Base-by-base conservation (phyloP, 306 rosid genomes). In the Prunus mira region DNA sequence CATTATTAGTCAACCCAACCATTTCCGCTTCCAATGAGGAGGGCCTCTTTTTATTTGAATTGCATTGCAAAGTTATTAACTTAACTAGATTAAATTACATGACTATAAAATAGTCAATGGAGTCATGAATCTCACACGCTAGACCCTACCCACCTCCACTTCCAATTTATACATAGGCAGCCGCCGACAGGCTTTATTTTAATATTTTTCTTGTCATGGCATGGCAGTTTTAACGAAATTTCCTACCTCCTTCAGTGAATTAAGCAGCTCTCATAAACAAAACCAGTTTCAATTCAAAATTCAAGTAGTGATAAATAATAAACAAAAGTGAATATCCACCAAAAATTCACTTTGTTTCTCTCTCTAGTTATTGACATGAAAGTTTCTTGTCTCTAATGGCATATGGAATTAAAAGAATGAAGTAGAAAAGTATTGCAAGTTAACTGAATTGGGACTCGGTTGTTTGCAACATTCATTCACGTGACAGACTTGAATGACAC, bases 381-480 rank as follows among this genome's bases (percentile, higher is more conserved):
- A 12, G 47, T 25, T 18, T 4, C 25, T 54, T 34, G 64, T 49
- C 14, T 49, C 6, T 3, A 3, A 9, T 14, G 54, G 18, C 8
- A 4, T 9, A 54, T 12, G 20, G 12, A 20, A 55, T 34, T 4
- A 11, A 20, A 61, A 34, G 15, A 27, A 73, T 50, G 69, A 10
- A 47, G 38, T 62, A 24, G 43, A 49, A 24, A 28, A 51, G 52
- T 27, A 27, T 19, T 41, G n/a, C 14, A 62, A 51, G 43, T 28
- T 57, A 22, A 71, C 12, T 52, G 54, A 57, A 72, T 74, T 54
- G 67, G 62, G 63, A 71, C 56, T 61, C 60, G 67, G 69, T 66
- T 20, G n/a, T 46, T 60, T 2, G 69, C 18, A 12, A 58, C 41
- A 22, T 41, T 45, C 62, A 71, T 79, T 83, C 86, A 80, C 81